These are phyloP conservation scores for Thielaviopsis punctulata DNA, from an alignment of 2,329 filamentous ascomycete genomes.

Conservation along the genomic window DNA sequence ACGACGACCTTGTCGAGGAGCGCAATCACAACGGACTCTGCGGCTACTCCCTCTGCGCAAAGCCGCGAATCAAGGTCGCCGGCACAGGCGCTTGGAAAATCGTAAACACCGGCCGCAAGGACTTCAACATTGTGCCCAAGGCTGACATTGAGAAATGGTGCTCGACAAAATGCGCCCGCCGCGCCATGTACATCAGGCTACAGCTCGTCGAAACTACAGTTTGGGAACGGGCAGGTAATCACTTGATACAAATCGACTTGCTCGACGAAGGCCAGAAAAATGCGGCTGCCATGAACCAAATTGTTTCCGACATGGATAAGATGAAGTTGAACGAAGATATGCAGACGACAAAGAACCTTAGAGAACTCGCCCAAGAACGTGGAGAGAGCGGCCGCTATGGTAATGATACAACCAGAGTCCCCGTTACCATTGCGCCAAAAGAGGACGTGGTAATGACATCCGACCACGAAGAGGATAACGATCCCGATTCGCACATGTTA, in stretches of 20 bases:
- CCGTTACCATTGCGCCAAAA: slow-evolving; percentile 15
- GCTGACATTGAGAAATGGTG: slow-evolving; percentile 78
- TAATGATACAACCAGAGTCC: slow-evolving; percentile 10
- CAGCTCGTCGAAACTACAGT: slow-evolving; percentile 74
- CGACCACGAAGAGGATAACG: slow-evolving; percentile 1
- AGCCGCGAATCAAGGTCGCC: slow-evolving; percentile 38
- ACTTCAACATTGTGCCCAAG: slow-evolving; percentile 50
- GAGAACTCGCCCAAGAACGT: slow-evolving; percentile 34
- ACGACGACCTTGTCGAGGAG: slow-evolving; percentile 76
- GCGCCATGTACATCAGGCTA: slow-evolving; percentile 72
- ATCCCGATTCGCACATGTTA: slow-evolving; percentile 7
- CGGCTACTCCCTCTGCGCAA: slow-evolving; percentile 66
- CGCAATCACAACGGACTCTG: slow-evolving; percentile 70
- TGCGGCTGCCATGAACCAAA: slow-evolving; percentile 26
- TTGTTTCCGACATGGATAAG: slow-evolving; percentile 23
- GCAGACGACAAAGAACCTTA: slow-evolving; percentile 23
- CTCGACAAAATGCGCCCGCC: slow-evolving; percentile 56
- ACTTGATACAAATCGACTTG: slow-evolving; percentile 40
- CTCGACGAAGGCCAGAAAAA: slow-evolving; percentile 45
- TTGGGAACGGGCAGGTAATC: slow-evolving; percentile 56
- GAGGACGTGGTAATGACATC: not conserved
- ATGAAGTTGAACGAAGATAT: slow-evolving; percentile 29
- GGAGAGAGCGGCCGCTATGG: slow-evolving; percentile 17
- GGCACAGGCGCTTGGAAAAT: slow-evolving; percentile 52
- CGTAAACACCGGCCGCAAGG: slow-evolving; percentile 31